Base-by-base conservation (phyloP, 2,329 filamentous ascomycete species). In the Penicillium sp. region DNA sequence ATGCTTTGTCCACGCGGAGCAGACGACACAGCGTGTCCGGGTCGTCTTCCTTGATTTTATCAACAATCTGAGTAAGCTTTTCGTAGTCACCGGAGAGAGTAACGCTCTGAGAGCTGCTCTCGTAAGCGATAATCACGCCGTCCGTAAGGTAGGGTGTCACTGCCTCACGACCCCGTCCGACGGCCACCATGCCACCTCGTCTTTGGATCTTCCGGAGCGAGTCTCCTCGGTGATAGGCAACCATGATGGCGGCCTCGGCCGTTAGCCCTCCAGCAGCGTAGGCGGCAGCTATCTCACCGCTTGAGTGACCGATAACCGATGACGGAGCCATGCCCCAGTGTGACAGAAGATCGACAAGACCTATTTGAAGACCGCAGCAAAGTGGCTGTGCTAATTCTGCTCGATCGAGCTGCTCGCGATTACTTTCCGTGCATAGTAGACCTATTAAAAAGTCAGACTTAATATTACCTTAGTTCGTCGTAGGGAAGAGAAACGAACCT, bases 241-340 rank as follows among this genome's bases (percentile, higher is more conserved):
- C 53, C 1, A 29, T 55, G 15, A 69, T 68, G 1, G 69, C 68
- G 5, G 63, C 61, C 0, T 35, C 19, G 6, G 60, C 56, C 0
- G 55, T 58, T 3, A 70, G 13, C 1, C 56, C 59, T 4, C 66
- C 61, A 5, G 62, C 45, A 5, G 64, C 64, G 26, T 70, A 71
- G 1, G 66, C 68, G 1, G 68, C 69, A 29, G 56, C 67, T 19
- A 71, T 63, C 21, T 70, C 69, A 1, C 68, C 69, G 51, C 60
- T 66, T 13, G 62, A 66, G 35, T 71, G 69, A 1, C 69, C 69
- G 0, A 71, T 62, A 1, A 69, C 67, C 6, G 62, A 64, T 3
- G 56, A 6, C 0, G 64, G 60, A 2, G 49, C 17, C 13, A 70
- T 30, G 0, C 64, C 66, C n/a, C 57, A 54, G 3, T 54, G 19